A percentile compares a stretch with the other conserved stretches of the same genome.
These are phyloP conservation scores for Dendrobium nobile DNA, from an alignment of 106 monocot species.

Conservation along the genomic window DNA sequence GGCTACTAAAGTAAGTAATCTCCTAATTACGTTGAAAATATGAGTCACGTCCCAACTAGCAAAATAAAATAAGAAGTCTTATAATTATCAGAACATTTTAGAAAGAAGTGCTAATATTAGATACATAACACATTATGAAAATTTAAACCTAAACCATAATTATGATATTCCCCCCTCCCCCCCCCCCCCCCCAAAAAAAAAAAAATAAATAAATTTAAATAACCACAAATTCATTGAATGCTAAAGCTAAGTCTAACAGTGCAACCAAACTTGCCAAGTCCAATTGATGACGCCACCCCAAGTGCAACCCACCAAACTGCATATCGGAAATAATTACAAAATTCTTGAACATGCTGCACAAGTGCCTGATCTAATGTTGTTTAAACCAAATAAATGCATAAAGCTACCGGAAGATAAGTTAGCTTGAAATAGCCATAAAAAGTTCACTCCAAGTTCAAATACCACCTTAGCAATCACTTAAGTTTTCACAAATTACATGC, in stretches of 20 bases:
- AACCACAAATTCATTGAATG: not conserved
- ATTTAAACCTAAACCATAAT: not conserved
- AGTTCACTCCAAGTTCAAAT: not conserved
- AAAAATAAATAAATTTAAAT: not conserved
- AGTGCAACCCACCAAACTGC: conserved; percentile 72
- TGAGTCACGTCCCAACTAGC: not conserved
- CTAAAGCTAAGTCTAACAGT: not conserved
- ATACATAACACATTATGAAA: not conserved
- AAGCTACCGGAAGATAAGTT: not conserved
- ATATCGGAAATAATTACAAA: conserved; percentile 45
- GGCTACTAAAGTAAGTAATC: not conserved
- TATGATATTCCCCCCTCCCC: not conserved
- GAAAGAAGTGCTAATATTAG: not conserved
- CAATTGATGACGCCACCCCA: conserved; percentile 83
- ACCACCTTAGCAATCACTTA: not conserved
- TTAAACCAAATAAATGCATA: not conserved
- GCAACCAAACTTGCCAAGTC: conserved; percentile 42
- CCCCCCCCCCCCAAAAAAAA: too few relatives aligned
- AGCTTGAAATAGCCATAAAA: not conserved
- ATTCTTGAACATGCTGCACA: conserved; percentile 57
- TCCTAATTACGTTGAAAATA: not conserved
- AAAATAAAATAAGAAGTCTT: not conserved
- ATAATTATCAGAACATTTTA: not conserved
- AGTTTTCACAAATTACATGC: not conserved
- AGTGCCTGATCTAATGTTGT: not conserved